Base-by-base conservation (phyloP, 2,329 filamentous ascomycete species). In the Pseudogymnoascus sp. region DNA sequence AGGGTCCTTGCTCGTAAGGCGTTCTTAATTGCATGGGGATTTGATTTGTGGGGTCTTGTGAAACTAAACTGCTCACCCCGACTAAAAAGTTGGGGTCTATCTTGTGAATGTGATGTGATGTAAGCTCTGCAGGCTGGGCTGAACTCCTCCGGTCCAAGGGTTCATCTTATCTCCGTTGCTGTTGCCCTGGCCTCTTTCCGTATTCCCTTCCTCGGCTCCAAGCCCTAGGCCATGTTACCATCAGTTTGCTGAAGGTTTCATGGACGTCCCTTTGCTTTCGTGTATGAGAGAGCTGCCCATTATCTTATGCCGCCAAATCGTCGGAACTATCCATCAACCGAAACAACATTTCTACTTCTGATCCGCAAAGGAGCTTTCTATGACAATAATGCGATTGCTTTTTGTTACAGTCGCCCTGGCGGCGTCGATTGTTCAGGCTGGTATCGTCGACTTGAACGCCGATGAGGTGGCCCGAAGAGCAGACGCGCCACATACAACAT, bases 401-500 rank as follows among this genome's bases (percentile, higher is more conserved):
- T 40, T 61, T 46, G 34, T 25, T 18, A 42, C 37, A 31, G 31
- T 34, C 37, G 36, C 42, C 5, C 14, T 61, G 14, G 37, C 37
- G 11, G 37, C 60, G 23, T 42, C 42, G 23, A 42, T 34, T 61
- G 60, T 14, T 4, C 23, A 49, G 14, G 37, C 37, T 6, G 60
- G 60, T 11, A 61, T 61, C 31, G 60, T 61, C 23, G 31, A 61
- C 16, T 18, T 61, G 37, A 40, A 28, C 14, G 60, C 37, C 7
- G 37, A 28, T 12, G 37, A 25, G 9, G 18, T 61, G 5, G 12
- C 11, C 1, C 34, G 60, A 14, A 25, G 37, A 61, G 37, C 37
- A n/a, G 42, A 40, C 8, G 42, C 37, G 31, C 37, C 60, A 8
- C 60, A 49, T 46, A 61, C 60, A 31, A 42, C 60, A 31, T 61